These are phyloP conservation scores for Kluyveromyces dobzhanskii DNA, from an alignment of 805 yeast genomes.

Conservation along the genomic window DNA sequence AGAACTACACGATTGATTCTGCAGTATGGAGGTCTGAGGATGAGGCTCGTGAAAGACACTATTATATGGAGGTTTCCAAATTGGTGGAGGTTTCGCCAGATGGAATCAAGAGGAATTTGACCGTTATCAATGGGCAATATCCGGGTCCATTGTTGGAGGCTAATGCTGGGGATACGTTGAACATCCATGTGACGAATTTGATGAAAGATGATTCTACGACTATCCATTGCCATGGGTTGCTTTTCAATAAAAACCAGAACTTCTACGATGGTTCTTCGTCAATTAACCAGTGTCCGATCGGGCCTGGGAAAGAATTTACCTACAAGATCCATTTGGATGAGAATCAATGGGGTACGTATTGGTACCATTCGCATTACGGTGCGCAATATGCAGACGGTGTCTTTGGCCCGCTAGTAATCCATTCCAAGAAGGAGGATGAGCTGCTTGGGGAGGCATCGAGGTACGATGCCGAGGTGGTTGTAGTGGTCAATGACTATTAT, in stretches of 20 bases:
- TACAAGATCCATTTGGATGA: conserved; percentile 34
- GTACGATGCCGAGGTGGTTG: conserved; percentile 41
- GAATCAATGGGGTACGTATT: conserved; percentile 41
- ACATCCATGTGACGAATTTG: conserved; percentile 34
- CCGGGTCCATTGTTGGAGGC: conserved; percentile 47
- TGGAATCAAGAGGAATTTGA: conserved; percentile 26
- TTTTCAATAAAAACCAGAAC: conserved; percentile 36
- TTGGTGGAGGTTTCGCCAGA: conserved; percentile 22
- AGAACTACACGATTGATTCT: conserved; percentile 17
- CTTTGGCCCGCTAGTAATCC: conserved; percentile 44
- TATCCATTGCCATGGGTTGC: conserved; percentile 47
- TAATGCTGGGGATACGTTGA: conserved; percentile 37
- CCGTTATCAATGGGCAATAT: conserved; percentile 31
- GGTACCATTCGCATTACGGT: conserved; percentile 49
- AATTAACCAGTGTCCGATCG: conserved; percentile 42
- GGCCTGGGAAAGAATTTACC: conserved; percentile 29
- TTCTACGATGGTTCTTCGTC: conserved; percentile 45
- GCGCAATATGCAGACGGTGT: conserved; percentile 43
- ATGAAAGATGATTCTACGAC: conserved; percentile 33
- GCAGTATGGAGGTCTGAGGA: conserved; percentile 16
- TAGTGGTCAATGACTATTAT: conserved; percentile 43
- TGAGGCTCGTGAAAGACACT: conserved; percentile 16
- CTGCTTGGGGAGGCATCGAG: conserved; percentile 12
- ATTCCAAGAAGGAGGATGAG: conserved; percentile 28
- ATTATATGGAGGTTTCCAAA: conserved; percentile 16